These are phyloP conservation scores for Acer negundo DNA, from an alignment of 345 rosid species.

Conservation along the genomic window DNA sequence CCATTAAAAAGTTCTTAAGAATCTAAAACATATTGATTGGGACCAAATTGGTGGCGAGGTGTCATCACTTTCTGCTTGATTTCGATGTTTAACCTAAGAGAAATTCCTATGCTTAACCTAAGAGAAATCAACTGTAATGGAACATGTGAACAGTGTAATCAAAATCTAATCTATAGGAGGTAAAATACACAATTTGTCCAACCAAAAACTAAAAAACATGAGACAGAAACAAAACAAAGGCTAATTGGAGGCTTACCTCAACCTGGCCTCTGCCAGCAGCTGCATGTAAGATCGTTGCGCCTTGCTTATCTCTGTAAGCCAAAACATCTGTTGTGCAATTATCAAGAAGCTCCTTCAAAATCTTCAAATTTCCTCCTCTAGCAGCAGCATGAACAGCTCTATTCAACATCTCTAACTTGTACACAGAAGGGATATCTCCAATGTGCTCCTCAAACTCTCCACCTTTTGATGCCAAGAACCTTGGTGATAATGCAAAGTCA, in stretches of 20 bases:
- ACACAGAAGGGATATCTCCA: slow-evolving; percentile 61
- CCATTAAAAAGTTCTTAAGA: neutral
- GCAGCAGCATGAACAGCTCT: slow-evolving; percentile 90
- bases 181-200: neutral
- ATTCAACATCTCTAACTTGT: slow-evolving; percentile 77
- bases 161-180: neutral
- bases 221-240: neutral
- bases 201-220: neutral
- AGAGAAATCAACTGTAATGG: neutral
- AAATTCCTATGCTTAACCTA: neutral
- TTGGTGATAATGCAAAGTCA: slow-evolving; percentile 68
- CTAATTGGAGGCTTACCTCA: slow-evolving; percentile 45
- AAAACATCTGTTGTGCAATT: slow-evolving; percentile 48
- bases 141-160: neutral
- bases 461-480: slow-evolving; percentile 49
- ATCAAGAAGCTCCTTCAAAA: slow-evolving; percentile 58
- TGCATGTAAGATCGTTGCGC: slow-evolving; percentile 88
- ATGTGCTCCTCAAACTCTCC: slow-evolving; percentile 59
- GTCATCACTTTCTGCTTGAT: neutral
- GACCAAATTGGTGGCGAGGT: neutral
- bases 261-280: slow-evolving; percentile 85
- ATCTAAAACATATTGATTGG: neutral
- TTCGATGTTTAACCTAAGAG: neutral
- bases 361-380: slow-evolving; percentile 70
- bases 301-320: slow-evolving; percentile 69